Base-by-base conservation (phyloP, 2,329 filamentous ascomycete species). In the Nannizziopsis barbatae region DNA sequence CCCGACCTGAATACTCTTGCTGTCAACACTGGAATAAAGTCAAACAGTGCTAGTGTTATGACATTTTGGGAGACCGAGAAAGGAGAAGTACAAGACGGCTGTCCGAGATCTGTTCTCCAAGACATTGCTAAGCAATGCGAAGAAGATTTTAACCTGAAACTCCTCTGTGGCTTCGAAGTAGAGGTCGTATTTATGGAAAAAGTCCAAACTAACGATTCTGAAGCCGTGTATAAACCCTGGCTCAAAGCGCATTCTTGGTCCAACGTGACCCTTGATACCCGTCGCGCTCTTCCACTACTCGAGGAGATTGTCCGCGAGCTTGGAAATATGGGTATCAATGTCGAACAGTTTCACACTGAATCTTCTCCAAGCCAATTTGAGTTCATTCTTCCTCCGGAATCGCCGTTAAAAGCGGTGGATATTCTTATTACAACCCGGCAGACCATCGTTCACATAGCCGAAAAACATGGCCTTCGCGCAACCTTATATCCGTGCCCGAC, bases 131-230 rank as follows among this genome's bases (percentile, higher is more conserved):
- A 73, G 0, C 65, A 67, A 5, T 75, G 83, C 0, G 66, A 72
- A 9, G 56, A 65, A 1, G 68, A 76, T 5, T 64, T 72, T 33
- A 70, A 72, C 1, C 69, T 86, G 2, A 64, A 71, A 2, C 78
- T 88, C 42, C 70, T 81, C 0, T 65, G 87, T 12, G 87, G 86
- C 0, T 93, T 92, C 55, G 87, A 94, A 63, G 79, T 93, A 36
- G 86, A 93, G 63, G 77, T 92, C 8, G 73, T 85, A 1, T 80
- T 93, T 54, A 69, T 90, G 54, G 72, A 73, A 36, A 72, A 73
- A 15, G 58, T 64, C 31, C 56, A 59, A 6, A 56, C 64, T 20
- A 53, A 62, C 12, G 55, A 53, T 4, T 52, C 55, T 1, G 55
- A 60, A 8, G 53, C 59, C 1, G 62, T 64, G 3, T 65, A 71